These are phyloP conservation scores for Moesziomyces sp. DNA, from an alignment of 1,284 basidiomycete species.

Conservation along the genomic window DNA sequence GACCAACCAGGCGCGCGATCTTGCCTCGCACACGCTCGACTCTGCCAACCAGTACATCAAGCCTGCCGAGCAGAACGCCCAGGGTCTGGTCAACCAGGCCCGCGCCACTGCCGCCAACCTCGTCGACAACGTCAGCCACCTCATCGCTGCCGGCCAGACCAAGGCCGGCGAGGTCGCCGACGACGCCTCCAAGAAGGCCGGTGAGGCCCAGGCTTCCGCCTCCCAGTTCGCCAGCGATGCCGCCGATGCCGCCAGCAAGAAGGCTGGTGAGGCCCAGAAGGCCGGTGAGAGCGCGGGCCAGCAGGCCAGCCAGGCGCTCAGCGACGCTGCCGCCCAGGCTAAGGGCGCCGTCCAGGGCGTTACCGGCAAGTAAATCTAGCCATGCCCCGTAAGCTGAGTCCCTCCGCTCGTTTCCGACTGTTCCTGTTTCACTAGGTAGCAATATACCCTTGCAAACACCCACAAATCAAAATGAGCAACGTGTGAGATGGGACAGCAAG, in stretches of 20 bases:
- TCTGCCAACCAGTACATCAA: slow-evolving; percentile 59
- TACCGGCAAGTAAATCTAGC: slow-evolving; percentile 33
- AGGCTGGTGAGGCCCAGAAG: slow-evolving; percentile 30
- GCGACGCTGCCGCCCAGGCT: slow-evolving; percentile 46
- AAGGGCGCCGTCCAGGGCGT: slow-evolving; percentile 40
- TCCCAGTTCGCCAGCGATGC: slow-evolving; percentile 23
- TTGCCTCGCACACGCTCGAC: slow-evolving; percentile 51
- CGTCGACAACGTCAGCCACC: slow-evolving; percentile 41
- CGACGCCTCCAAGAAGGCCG: slow-evolving; percentile 39
- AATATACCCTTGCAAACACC: slow-evolving; percentile 37
- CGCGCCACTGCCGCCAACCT: slow-evolving; percentile 42
- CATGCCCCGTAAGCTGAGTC: no score
- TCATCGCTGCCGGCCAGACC: slow-evolving; percentile 39
- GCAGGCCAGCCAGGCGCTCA: slow-evolving; percentile 41
- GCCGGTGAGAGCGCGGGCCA: slow-evolving; percentile 24
- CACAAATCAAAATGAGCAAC: background rate
- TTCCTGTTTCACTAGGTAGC: slow-evolving; percentile 4
- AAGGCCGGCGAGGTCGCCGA: slow-evolving; percentile 47
- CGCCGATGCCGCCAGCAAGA: slow-evolving; percentile 22
- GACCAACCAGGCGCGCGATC: slow-evolving; percentile 53
- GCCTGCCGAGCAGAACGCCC: slow-evolving; percentile 41
- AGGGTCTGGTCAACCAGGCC: slow-evolving; percentile 43
- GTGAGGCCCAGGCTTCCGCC: slow-evolving; percentile 15
- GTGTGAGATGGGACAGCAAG: background rate
- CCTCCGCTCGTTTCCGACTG: background rate